Evolutionary conservation across 306 rosid genomes (phyloP).

Genomic region (Casuarina equisetifolia): DNA sequence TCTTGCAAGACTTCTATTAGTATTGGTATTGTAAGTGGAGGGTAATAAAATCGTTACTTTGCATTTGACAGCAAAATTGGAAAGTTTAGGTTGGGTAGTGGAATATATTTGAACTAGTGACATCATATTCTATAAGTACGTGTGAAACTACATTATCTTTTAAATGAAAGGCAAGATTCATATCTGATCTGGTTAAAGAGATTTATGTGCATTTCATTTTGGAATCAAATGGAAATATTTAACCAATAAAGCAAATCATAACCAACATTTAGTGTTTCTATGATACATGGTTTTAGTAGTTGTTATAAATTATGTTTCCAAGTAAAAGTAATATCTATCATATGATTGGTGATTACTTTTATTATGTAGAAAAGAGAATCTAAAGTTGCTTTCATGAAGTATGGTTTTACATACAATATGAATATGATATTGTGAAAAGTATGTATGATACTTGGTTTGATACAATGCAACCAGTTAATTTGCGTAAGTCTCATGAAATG

Average conservation of each 20-base stretch:
- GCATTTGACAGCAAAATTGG: background rate
- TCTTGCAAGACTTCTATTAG: slow-evolving; percentile 8
- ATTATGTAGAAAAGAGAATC: no score
- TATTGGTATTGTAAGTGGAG: background rate
- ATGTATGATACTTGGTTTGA: background rate
- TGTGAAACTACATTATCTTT: background rate
- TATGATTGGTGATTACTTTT: background rate
- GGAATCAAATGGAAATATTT: background rate
- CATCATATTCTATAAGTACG: background rate
- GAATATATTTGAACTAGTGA: background rate
- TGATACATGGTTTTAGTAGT: background rate
- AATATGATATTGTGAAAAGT: background rate
- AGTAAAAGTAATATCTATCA: background rate
- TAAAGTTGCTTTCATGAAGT: background rate
- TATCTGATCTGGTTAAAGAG: background rate
- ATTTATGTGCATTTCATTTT: background rate
- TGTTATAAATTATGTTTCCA: background rate
- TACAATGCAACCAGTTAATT: background rate
- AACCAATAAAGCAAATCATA: background rate
- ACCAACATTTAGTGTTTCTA: background rate
- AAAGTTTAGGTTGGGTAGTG: background rate
- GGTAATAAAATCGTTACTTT: no score
- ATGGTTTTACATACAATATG: background rate
- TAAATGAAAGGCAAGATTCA: slow-evolving; percentile 1
- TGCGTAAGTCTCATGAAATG: no score